Conservation (phyloP, 1,284 basidiomycete species). For the Polyporus tsugae region DNA sequence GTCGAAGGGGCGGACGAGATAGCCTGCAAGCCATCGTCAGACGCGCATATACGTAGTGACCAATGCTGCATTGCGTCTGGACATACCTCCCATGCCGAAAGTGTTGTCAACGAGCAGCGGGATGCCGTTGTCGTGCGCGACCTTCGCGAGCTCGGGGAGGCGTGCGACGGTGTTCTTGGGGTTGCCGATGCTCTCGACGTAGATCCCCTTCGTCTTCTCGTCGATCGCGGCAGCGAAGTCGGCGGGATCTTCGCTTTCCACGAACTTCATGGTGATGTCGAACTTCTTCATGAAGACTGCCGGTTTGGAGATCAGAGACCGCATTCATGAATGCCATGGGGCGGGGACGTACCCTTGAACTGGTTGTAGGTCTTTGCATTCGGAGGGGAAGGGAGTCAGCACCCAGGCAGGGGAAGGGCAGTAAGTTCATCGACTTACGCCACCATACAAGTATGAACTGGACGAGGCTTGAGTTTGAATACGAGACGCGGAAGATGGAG, state of each 20-base stretch:
- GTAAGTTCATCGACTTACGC: conserved; percentile 49
- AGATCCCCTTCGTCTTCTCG: conserved; percentile 81
- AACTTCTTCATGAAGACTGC: conserved; percentile 72
- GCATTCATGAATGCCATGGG: not conserved
- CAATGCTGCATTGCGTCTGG: not conserved
- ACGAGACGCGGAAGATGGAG: conserved; percentile 6
- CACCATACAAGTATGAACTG: conserved; percentile 73
- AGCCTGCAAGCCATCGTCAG: conserved; percentile 52
- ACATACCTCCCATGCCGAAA: conserved; percentile 81
- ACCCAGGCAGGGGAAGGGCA: conserved; percentile 8
- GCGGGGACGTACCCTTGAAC: conserved; percentile 70
- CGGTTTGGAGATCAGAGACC: not conserved
- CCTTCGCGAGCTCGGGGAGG: conserved; percentile 78
- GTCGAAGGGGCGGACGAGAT: conserved; percentile 77
- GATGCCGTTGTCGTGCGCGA: conserved; percentile 77
- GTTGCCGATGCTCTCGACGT: conserved; percentile 88
- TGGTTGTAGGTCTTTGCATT: conserved; percentile 80
- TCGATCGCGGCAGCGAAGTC: conserved; percentile 81
- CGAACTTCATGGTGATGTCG: conserved; percentile 84
- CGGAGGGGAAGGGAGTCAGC: conserved; percentile 4
- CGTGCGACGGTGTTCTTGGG: conserved; percentile 83
- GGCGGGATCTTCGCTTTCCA: conserved; percentile 68
- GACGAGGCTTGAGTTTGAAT: not conserved
- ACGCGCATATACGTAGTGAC: not conserved
- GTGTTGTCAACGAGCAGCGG: conserved; percentile 92